These are phyloP conservation scores for Coix lacrymajobi DNA, from an alignment of 176 grass and related monocot genomes.

Conservation along the genomic window DNA sequence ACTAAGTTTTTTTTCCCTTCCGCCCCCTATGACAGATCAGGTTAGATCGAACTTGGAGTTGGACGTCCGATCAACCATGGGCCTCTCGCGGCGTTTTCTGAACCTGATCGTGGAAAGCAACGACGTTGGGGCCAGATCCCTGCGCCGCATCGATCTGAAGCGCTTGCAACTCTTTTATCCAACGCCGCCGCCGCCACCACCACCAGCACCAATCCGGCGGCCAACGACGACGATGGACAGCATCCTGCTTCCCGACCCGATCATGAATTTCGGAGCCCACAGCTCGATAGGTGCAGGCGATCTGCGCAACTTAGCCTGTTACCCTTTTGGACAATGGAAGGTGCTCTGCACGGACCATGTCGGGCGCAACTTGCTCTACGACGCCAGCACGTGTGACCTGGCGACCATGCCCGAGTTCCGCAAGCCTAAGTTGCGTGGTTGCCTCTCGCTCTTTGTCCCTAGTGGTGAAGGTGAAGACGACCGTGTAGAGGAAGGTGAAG, in stretches of 20 bases:
- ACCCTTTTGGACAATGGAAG: background rate
- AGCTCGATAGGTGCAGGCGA: no score
- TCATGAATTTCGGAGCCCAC: background rate
- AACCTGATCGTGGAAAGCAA: no score
- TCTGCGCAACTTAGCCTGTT: background rate
- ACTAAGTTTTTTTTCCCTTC: no score
- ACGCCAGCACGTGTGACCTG: background rate
- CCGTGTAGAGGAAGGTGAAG: no score
- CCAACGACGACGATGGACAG: background rate
- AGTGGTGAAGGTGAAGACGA: background rate
- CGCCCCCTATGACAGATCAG: background rate
- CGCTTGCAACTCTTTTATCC: background rate
- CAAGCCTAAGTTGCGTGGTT: background rate
- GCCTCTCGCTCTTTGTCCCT: background rate
- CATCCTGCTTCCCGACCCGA: background rate
- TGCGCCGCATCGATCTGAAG: background rate
- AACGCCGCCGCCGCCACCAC: background rate
- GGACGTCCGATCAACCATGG: no score
- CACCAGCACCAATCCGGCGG: no score
- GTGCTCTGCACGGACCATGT: background rate
- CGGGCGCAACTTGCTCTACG: background rate
- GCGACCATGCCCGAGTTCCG: background rate
- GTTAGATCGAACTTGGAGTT: background rate
- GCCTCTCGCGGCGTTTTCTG: no score
- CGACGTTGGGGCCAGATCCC: background rate